Evolutionary conservation across 2,329 filamentous ascomycete species (phyloP).

Genomic region (Penicillium capsulatum): DNA sequence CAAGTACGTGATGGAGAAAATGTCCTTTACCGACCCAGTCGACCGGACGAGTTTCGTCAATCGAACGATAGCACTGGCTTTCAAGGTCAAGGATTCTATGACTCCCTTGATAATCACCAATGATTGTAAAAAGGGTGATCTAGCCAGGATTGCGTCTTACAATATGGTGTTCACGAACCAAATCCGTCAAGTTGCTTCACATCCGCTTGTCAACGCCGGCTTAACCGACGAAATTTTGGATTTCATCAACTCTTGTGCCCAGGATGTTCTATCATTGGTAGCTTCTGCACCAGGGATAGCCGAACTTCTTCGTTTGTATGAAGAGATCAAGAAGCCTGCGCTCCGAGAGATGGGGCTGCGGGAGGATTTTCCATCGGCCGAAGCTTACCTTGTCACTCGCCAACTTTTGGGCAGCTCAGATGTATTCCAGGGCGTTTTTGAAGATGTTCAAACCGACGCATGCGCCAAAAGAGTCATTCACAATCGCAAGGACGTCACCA

Average conservation of each 20-base stretch:
- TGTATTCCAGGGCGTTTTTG: conserved; percentile 37
- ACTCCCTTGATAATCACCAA: conserved; percentile 14
- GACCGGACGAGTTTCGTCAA: conserved; percentile 49
- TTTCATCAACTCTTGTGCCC: conserved; percentile 34
- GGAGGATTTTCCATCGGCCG: conserved; percentile 41
- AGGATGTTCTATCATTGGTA: conserved; percentile 34
- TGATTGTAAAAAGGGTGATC: conserved; percentile 15
- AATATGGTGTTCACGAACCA: conserved; percentile 39
- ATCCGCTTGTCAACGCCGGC: conserved; percentile 27
- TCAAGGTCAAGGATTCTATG: conserved; percentile 38
- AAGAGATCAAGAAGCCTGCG: conserved; percentile 41
- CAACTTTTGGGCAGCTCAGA: conserved; percentile 39
- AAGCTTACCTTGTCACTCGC: conserved; percentile 47
- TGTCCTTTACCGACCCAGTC: conserved; percentile 53
- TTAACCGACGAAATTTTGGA: conserved; percentile 23
- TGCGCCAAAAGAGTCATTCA: conserved; percentile 21
- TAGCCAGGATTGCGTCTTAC: conserved; percentile 28
- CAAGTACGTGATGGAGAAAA: conserved; percentile 46
- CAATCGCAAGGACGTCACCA: conserved; percentile 25
- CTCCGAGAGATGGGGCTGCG: conserved; percentile 49
- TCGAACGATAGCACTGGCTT: conserved; percentile 35
- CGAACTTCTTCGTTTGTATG: conserved; percentile 43
- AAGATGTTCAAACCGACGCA: conserved; percentile 40
- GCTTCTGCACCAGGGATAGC: conserved; percentile 32
- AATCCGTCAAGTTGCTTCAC: conserved; percentile 35